A percentile compares a stretch with the other conserved stretches of the same genome.
phyloP scores from a whole-genome alignment of 371 early-diverging fungal species.

The Amoeboradix gromovi region DNA sequence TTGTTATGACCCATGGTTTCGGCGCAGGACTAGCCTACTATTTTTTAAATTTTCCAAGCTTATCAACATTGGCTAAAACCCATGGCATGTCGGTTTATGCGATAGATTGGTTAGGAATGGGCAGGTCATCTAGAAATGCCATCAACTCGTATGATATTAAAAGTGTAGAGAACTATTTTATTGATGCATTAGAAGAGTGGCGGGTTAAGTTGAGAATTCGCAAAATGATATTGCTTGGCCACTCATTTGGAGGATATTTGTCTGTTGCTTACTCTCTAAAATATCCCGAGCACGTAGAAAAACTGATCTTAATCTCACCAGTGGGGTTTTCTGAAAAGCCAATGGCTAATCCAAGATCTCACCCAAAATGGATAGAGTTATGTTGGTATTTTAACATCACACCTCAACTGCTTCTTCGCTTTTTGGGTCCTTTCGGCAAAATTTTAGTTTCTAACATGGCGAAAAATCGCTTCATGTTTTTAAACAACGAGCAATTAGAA shows the following conservation, averaged over 20 bases:
- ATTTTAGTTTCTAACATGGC: conserved; percentile 16
- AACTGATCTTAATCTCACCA: conserved; percentile 60
- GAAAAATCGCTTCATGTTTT: not conserved
- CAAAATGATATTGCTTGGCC: conserved; percentile 50
- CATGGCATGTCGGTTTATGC: conserved; percentile 6
- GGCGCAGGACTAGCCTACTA: conserved; percentile 71
- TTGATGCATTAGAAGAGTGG: conserved; percentile 71
- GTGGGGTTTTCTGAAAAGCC: conserved; percentile 12
- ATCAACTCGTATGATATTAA: not conserved
- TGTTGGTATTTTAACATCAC: conserved; percentile 1
- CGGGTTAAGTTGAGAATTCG: conserved; percentile 30
- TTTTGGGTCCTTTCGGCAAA: conserved; percentile 17
- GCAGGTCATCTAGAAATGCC: conserved; percentile 8
- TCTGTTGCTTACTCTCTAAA: conserved; percentile 49
- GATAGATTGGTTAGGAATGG: conserved; percentile 14
- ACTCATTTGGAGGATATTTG: conserved; percentile 65
- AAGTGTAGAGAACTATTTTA: conserved; percentile 29
- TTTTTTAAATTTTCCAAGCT: conserved; percentile 57
- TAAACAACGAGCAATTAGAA: not conserved
- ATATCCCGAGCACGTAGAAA: conserved; percentile 59
- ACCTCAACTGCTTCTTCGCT: not conserved
- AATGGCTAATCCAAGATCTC: not conserved
- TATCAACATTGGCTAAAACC: conserved; percentile 27
- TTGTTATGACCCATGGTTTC: conserved; percentile 68
- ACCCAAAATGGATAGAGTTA: not conserved